Percentiles rank a stretch among this genome's conserved stretches.
Conservation (phyloP, 208 protist genomes). For the Trypanosoma avium region DNA sequence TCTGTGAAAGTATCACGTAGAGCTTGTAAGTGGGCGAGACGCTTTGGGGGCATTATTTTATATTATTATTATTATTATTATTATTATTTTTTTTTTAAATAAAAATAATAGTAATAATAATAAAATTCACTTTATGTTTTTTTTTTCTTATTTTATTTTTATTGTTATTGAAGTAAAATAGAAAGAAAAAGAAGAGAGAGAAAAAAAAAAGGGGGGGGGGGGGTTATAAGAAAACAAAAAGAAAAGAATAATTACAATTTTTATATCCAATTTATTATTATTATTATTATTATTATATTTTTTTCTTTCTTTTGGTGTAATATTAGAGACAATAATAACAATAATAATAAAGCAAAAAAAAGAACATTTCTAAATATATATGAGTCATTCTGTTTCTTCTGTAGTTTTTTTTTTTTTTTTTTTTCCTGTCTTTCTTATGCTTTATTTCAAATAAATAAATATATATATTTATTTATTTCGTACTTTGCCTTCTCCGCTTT, state of each 20-base stretch:
- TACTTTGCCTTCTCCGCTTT: no score
- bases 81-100: neutral
- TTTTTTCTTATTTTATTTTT: neutral
- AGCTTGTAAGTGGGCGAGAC: constrained; percentile 45
- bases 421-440: neutral
- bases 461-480: no score
- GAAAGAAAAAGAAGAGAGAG: neutral
- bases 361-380: neutral
- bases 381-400: neutral
- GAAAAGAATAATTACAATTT: neutral
- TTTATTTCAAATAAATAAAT: constrained; percentile 10
- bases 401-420: neutral
- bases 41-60: constrained; percentile 56
- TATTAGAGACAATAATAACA: neutral
- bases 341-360: neutral
- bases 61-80: neutral
- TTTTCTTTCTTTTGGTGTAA: neutral
- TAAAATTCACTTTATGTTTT: neutral
- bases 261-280: neutral
- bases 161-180: neutral
- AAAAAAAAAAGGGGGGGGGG: neutral
- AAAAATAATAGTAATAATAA: neutral
- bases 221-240: neutral
- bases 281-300: neutral
- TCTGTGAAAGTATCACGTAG: constrained; percentile 69